phyloP scores from a whole-genome alignment of 768 basidiomycete genomes.

The Termitomyces sp. region DNA sequence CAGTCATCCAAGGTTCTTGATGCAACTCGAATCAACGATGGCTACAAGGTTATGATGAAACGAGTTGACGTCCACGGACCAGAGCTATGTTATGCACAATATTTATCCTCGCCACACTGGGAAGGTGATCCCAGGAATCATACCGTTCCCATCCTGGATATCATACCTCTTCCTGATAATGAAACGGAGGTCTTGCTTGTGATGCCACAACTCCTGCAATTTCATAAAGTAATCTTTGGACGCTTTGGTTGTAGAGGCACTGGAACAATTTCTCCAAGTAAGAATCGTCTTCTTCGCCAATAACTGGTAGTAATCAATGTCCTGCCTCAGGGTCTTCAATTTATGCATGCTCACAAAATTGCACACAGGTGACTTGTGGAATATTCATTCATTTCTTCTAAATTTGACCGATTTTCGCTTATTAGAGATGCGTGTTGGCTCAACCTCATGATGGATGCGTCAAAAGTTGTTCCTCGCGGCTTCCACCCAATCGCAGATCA shows the following conservation, averaged over 20 bases:
- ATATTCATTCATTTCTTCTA: too few species aligned
- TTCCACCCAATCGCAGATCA: background rate
- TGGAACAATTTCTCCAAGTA: slow-evolving; percentile 19
- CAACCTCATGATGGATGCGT: slow-evolving; percentile 13
- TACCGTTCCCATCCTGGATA: slow-evolving; percentile 19
- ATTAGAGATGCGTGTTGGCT: slow-evolving; percentile 18
- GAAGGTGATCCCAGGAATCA: slow-evolving; percentile 18
- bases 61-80: background rate
- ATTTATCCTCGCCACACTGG: slow-evolving; percentile 12
- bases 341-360: background rate
- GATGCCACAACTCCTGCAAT: slow-evolving; percentile 17
- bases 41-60: slow-evolving; percentile 17
- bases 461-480: slow-evolving; percentile 7
- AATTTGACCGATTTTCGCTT: too few species aligned
- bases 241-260: slow-evolving; percentile 17
- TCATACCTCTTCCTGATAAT: slow-evolving; percentile 17
- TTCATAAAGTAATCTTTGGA: slow-evolving; percentile 17
- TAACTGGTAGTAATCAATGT: background rate
- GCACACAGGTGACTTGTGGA: background rate
- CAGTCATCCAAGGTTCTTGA: slow-evolving; percentile 1
- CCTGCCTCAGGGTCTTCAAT: background rate
- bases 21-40: slow-evolving; percentile 14
- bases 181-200: slow-evolving; percentile 12
- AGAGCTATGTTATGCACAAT: slow-evolving; percentile 5
- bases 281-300: background rate